Evolutionary conservation across 768 basidiomycete genomes (phyloP), one percentile per base, ranked within the genome.

Genomic region (Leccinum incarnatum): DNA sequence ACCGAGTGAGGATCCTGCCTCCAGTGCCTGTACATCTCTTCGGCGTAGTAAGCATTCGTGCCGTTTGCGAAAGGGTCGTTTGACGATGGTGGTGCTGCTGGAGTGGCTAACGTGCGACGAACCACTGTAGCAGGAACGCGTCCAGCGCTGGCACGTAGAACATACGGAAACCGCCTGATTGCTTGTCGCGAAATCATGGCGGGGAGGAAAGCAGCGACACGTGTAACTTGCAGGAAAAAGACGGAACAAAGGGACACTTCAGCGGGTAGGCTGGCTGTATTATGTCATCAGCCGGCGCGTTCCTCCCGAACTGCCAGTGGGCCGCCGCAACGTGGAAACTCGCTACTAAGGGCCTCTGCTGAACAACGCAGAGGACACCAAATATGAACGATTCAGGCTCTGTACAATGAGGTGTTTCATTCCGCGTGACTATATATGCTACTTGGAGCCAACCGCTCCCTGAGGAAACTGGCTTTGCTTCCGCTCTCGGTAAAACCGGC

Each of bases 1-100:
- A 99, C 97, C 21, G 91, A 88, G 61, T 84, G 82, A 46, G 94
- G 92, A 75, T 99, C 93, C 77, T 91, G 82, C 73, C 82, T 83
- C 93, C 92, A 94, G 65, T 88, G 85, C 64, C 86, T 84, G 77
- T 96, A 98, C 96, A 98, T 98, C 75, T 96, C 93, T 67, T 92
- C 95, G 19, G 89, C 90, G 71, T 98, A 98, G 78, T 96, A 95
- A 23, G 93, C 81, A 75, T 97, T 98, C 45, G 90, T 95, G 45
- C 94, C 95, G 58, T 93, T 96, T 12, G 95, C 95, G 72, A 98
- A 97, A 8, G 82, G 80, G 72, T 93, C 91, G 65, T 91, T 91
- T 21, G 88, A 76, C 2, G 90, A 91, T 2, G 89, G 90, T 23
- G 83, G 72, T 0, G 76, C 71, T 1, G 79, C 72, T 19, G 81